Base-by-base conservation (phyloP, 345 rosid species). In the Rubroshorea leprosula region DNA sequence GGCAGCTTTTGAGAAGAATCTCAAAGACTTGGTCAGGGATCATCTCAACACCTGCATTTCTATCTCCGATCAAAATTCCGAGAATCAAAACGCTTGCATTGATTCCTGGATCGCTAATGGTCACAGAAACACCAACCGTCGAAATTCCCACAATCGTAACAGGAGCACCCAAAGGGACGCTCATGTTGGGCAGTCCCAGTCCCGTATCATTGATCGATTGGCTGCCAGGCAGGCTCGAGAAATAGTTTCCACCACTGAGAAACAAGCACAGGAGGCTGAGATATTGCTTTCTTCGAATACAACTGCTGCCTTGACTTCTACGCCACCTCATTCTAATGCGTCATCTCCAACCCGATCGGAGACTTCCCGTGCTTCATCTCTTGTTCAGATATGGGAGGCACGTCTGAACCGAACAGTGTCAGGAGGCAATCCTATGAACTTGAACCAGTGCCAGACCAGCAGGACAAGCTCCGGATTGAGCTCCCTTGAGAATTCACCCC, bases 301-400 rank as follows among this genome's bases (percentile, higher is more conserved):
- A 44, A 15, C 54, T 41, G 4, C 51, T 20, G 57, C 51, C 7
- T 27, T 35, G 8, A 45, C 70, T 4, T 49, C 69, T 10, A n/a
- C n/a, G n/a, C 12, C 41, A 6, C 41, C 5, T 35, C 7, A 35
- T 2, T 44, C 71, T 16, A 50, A 43, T 27, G 23, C 49, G 47
- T 54, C 63, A 2, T 54, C 69, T 38, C 2, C 56, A 7, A 52
- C 38, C 8, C 14, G 11, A 48, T 4, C 5, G 0, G 5, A n/a
- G 0, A 43, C 10, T 43, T 20, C n/a, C 6, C 86, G 83, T 0
- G 96, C 98, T 31, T 88, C 94, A 21, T 91, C 96, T 7, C 84
- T 91, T 9, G 98, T 91, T 39, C 96, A 85, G 69, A 86, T 88
- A 59, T 91, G 98, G 95, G 96, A 91, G 62, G 90, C 92, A 1